Conservation (phyloP, 352 stramenopile genomes). For the Plasmopara halstedii region DNA sequence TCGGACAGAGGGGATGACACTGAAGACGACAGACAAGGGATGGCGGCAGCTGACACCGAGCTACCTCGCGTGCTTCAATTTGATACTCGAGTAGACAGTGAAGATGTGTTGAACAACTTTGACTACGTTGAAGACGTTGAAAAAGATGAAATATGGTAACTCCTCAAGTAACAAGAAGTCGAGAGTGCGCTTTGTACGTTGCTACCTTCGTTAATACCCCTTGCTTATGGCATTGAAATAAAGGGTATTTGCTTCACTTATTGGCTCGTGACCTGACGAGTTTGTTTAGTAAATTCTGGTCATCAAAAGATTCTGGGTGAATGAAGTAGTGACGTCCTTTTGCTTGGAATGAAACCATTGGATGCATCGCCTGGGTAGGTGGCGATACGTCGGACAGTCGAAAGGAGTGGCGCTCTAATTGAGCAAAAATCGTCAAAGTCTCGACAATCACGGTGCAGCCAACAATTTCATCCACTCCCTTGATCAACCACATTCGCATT, state of each 20-base stretch:
- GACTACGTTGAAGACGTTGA: constrained; percentile 80
- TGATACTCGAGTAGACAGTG: constrained; percentile 44
- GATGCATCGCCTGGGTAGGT: constrained; percentile 62
- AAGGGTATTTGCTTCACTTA: constrained; percentile 4
- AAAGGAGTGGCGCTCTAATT: constrained; percentile 44
- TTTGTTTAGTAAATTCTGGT: constrained; percentile 52
- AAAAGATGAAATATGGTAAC: constrained; percentile 15
- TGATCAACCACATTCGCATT: constrained; percentile 66
- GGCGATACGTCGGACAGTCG: constrained; percentile 48
- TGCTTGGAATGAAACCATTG: constrained; percentile 78
- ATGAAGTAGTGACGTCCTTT: constrained; percentile 67
- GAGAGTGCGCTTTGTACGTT: not conserved
- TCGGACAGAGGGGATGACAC: constrained; percentile 40
- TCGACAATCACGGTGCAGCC: constrained; percentile 52
- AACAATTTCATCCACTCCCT: constrained; percentile 1
- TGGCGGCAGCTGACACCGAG: constrained; percentile 1
- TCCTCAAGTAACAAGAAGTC: not conserved
- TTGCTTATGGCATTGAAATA: not conserved
- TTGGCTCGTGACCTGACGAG: constrained; percentile 16
- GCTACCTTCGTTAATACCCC: not conserved
- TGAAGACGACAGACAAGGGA: constrained; percentile 1
- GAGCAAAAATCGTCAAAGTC: constrained; percentile 64
- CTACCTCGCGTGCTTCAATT: constrained; percentile 19
- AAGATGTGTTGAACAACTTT: constrained; percentile 75
- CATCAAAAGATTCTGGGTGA: constrained; percentile 63